Evolutionary conservation across 441 rosid genomes (phyloP).

Genomic region (Populus trichocarpa): DNA sequence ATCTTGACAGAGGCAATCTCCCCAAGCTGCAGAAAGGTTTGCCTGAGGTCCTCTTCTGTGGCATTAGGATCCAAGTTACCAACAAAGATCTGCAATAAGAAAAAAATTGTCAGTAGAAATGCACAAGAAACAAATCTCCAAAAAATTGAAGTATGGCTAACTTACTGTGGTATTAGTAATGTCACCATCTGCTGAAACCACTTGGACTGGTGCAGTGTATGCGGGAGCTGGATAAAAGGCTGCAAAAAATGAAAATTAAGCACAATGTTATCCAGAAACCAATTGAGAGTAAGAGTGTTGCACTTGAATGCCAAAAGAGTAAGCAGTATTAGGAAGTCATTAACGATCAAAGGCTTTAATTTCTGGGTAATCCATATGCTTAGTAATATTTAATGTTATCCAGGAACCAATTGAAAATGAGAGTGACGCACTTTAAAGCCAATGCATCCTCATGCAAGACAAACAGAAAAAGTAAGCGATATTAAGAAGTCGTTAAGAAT

Average conservation of each 20-base stretch:
- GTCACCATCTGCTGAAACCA: constrained; percentile 67
- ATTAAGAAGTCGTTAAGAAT: background rate
- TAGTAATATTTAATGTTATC: background rate
- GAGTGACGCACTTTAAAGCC: no score
- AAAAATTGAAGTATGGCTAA: background rate
- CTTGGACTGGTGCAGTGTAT: constrained; percentile 55
- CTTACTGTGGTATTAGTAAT: constrained; percentile 73
- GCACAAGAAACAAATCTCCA: constrained; percentile 2
- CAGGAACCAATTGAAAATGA: no score
- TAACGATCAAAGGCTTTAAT: background rate
- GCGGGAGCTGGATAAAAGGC: constrained; percentile 67
- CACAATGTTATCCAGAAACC: constrained; percentile 7
- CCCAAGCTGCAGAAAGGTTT: constrained; percentile 65
- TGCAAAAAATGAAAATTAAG: constrained; percentile 29
- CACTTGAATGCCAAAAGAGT: constrained; percentile 1
- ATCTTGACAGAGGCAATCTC: constrained; percentile 73
- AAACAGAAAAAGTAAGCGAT: background rate
- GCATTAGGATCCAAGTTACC: constrained; percentile 81
- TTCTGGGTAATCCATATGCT: background rate
- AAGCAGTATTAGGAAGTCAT: background rate
- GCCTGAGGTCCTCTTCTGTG: constrained; percentile 84
- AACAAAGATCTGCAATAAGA: constrained; percentile 53
- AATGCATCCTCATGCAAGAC: no score
- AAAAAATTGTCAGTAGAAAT: constrained; percentile 19
- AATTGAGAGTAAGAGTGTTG: constrained; percentile 1